Evolutionary conservation across 2,329 filamentous ascomycete genomes (phyloP), one percentile per base, ranked within the genome.

Genomic region (Xylaria sp.): DNA sequence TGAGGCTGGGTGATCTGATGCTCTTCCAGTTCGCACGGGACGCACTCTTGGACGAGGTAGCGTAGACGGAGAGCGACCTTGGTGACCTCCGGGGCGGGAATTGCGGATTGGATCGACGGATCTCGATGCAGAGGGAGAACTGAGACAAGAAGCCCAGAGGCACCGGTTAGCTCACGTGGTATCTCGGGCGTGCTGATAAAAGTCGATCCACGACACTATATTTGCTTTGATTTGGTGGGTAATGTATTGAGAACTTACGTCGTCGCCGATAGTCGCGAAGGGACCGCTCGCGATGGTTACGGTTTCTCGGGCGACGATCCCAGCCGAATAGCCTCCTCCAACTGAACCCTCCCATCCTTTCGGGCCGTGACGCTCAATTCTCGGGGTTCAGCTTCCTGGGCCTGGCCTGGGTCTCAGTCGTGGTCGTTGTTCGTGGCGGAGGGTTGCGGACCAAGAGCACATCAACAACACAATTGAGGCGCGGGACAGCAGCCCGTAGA

Each of bases 11-110:
- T 96, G 77, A 99, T 86, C 65, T 88, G 84, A 5, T 85, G 85
- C 77, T 93, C 89, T 67, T 96, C 91, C 48, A 99, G 86, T 80
- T 99, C 96, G 83, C 93, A 98, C 1, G 95, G 93, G 31, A 99
- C 89, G 65, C 94, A 91, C 79, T 94, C 89, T 81, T 97, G 94
- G 76, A 99, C 90, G 74, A 97, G 90, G 78, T 97, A 94, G 76
- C 95, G 97, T 72, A 99, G 85, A 66, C 94, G 93, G 18, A 99
- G 87, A 31, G 94, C 95, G 65, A 97, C 87, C 79, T 94, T 94
- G 70, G 95, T 98, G 70, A 98, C 94, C 76, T 96, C 91, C 69
- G 87, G 85, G 13, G 94, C 86, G 0, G 93, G 88, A 44, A 95
- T 90, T 34, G 92, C 89, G 12, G 92, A 90, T 51, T 89, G 81